Conservation (phyloP, 177 flowering plant genomes). For the Tripterygium wilfordii region DNA sequence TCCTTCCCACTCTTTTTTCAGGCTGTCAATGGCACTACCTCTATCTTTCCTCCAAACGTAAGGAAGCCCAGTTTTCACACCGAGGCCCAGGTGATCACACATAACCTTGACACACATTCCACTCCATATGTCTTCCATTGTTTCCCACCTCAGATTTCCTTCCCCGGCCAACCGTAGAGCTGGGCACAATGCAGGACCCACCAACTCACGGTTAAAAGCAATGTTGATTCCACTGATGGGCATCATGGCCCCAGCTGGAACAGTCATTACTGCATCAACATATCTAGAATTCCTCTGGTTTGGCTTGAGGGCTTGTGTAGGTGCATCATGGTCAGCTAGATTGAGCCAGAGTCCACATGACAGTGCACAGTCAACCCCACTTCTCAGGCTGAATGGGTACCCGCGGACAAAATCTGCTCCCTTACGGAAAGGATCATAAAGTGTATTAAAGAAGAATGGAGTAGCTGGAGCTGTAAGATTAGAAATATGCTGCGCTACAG, state of each 20-base stretch:
- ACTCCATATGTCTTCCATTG: conserved; percentile 82
- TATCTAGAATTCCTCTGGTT: conserved; percentile 47
- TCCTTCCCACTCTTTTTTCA: conserved; percentile 86
- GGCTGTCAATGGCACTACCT: conserved; percentile 60
- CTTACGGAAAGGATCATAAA: conserved; percentile 75
- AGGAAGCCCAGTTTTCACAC: conserved; percentile 88
- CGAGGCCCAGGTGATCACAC: conserved; percentile 73
- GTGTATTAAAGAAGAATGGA: conserved; percentile 92
- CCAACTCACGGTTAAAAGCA: conserved; percentile 57
- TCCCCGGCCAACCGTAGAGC: conserved; percentile 68
- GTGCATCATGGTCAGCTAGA: conserved; percentile 85
- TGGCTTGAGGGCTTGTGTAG: conserved; percentile 84
- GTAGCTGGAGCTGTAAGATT: conserved; percentile 84
- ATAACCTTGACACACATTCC: conserved; percentile 84
- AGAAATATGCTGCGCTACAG: conserved; percentile 63
- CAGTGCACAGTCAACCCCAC: conserved; percentile 69
- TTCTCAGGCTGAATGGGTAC: conserved; percentile 87
- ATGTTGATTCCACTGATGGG: conserved; percentile 88
- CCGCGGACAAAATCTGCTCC: conserved; percentile 97
- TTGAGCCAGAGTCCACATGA: conserved; percentile 97
- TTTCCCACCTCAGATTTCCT: conserved; percentile 91
- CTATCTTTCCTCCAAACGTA: conserved; percentile 83
- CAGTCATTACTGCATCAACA: conserved; percentile 88
- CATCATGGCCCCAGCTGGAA: conserved; percentile 61
- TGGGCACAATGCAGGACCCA: conserved; percentile 89